Percentiles rank a stretch among this genome's conserved stretches.
Evolutionary conservation across 805 yeast genomes (phyloP).

Genomic region (Cyberlindnera samutprakarnensis): DNA sequence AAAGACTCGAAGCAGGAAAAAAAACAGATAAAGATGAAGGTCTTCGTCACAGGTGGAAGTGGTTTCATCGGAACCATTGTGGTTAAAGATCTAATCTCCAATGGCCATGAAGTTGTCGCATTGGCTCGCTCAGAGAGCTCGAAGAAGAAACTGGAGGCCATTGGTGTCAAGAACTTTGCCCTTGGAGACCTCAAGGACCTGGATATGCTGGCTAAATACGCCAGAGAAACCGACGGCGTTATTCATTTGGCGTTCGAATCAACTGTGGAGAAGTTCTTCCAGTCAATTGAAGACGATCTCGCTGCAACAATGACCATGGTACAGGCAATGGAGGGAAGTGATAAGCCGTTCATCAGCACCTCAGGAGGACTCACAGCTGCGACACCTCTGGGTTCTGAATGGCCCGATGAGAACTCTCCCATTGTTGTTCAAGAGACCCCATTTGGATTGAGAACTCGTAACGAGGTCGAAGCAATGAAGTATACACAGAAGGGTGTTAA

Average conservation of each 20-base stretch:
- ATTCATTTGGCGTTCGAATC: conserved; percentile 30
- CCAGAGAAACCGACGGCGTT: conserved; percentile 27
- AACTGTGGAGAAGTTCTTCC: conserved; percentile 20
- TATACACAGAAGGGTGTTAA: conserved; percentile 22
- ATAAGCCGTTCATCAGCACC: conserved; percentile 16
- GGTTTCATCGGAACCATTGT: conserved; percentile 26
- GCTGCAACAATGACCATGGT: conserved; percentile 23
- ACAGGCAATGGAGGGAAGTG: conserved; percentile 24
- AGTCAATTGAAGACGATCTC: conserved; percentile 19
- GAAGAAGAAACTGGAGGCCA: conserved; percentile 17
- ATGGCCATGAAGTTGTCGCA: conserved; percentile 24
- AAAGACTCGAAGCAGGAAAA: too few species aligned
- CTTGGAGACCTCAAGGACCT: conserved; percentile 6
- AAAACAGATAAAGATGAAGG: conserved; percentile 10
- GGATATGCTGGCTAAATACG: conserved; percentile 12
- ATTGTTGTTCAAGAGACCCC: background rate
- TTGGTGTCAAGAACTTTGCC: conserved; percentile 21
- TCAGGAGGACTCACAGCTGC: conserved; percentile 15
- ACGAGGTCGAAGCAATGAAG: conserved; percentile 13
- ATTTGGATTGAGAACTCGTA: conserved; percentile 6
- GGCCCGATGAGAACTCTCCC: conserved; percentile 4
- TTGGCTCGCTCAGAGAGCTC: conserved; percentile 27
- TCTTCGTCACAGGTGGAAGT: conserved; percentile 29
- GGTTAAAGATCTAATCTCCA: conserved; percentile 14
- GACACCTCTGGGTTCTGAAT: conserved; percentile 3